These are phyloP conservation scores for Cryphonectria carpinicola DNA, from an alignment of 2,329 filamentous ascomycete genomes.

Conservation along the genomic window DNA sequence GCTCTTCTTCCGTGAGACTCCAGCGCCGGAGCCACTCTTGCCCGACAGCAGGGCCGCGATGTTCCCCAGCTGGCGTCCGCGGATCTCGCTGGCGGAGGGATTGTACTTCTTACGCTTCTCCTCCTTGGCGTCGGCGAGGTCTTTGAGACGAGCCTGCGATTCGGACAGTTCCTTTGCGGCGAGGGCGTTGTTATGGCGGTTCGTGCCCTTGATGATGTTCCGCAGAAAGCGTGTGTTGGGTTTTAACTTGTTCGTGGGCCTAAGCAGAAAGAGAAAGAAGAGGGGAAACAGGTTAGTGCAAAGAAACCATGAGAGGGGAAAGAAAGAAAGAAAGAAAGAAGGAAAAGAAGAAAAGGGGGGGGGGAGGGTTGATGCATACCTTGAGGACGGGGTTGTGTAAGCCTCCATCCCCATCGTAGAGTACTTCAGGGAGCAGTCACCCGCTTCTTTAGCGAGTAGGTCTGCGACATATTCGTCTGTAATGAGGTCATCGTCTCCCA, in stretches of 20 bases:
- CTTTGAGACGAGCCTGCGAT: constrained; percentile 69
- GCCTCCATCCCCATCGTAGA: constrained; percentile 75
- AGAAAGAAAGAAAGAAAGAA: neutral
- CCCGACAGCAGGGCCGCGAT: constrained; percentile 62
- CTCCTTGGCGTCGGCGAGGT: constrained; percentile 56
- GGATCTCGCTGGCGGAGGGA: constrained; percentile 54
- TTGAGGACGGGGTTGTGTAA: constrained; percentile 45
- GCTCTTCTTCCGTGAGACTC: constrained; percentile 38
- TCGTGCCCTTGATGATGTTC: constrained; percentile 85
- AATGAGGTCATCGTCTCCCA: constrained; percentile 55
- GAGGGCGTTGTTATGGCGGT: constrained; percentile 85
- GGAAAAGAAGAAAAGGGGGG: constrained; percentile 27
- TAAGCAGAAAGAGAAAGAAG: constrained; percentile 39
- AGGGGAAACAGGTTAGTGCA: neutral
- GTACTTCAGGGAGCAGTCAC: constrained; percentile 72
- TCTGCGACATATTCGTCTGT: constrained; percentile 80
- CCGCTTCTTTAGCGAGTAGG: constrained; percentile 80
- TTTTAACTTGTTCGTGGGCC: constrained; percentile 72
- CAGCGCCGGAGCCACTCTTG: constrained; percentile 28
- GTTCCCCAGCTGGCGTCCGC: constrained; percentile 62
- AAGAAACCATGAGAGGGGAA: constrained; percentile 24
- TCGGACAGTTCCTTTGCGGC: constrained; percentile 84
- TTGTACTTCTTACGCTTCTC: constrained; percentile 48
- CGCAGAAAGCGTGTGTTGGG: constrained; percentile 90
- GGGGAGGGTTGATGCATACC: constrained; percentile 21